Conservation (phyloP, 2,329 filamentous ascomycete genomes). For the Arthrobotrys conoides region DNA sequence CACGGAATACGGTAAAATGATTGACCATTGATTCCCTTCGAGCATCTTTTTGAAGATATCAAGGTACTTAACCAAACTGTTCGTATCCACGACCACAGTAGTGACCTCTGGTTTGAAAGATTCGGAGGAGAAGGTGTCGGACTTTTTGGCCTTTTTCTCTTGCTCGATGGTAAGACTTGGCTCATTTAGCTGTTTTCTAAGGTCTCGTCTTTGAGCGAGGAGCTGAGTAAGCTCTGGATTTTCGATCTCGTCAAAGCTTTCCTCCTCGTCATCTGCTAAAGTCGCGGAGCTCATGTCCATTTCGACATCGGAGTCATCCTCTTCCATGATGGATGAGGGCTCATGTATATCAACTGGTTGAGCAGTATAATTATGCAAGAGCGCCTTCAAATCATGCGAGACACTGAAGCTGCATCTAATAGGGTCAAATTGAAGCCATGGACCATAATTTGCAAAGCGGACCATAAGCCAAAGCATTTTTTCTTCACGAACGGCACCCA, state of each 20-base stretch:
- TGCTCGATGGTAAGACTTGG: conserved; percentile 26
- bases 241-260: conserved; percentile 61
- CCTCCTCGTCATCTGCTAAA: conserved; percentile 60
- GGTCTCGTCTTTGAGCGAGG: conserved; percentile 61
- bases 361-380: conserved; percentile 53
- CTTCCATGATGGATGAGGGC: conserved; percentile 22
- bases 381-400: conserved; percentile 48
- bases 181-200: conserved; percentile 60
- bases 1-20: conserved; percentile 64
- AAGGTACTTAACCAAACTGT: conserved; percentile 63
- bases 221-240: conserved; percentile 58
- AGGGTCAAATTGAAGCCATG: conserved; percentile 35
- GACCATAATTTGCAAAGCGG: conserved; percentile 67
- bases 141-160: conserved; percentile 47
- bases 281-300: conserved; percentile 61
- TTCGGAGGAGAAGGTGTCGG: conserved; percentile 24
- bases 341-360: conserved; percentile 9
- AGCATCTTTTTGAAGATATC: conserved; percentile 63
- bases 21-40: conserved; percentile 61
- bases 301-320: conserved; percentile 62
- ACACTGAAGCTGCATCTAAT: conserved; percentile 67
- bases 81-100: conserved; percentile 64
- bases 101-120: conserved; percentile 55
- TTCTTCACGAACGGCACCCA: conserved; percentile 73
- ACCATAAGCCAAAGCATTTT: conserved; percentile 74